Evolutionary conservation across 1,284 basidiomycete genomes (phyloP).

Genomic region (Coriolopsis trogii): DNA sequence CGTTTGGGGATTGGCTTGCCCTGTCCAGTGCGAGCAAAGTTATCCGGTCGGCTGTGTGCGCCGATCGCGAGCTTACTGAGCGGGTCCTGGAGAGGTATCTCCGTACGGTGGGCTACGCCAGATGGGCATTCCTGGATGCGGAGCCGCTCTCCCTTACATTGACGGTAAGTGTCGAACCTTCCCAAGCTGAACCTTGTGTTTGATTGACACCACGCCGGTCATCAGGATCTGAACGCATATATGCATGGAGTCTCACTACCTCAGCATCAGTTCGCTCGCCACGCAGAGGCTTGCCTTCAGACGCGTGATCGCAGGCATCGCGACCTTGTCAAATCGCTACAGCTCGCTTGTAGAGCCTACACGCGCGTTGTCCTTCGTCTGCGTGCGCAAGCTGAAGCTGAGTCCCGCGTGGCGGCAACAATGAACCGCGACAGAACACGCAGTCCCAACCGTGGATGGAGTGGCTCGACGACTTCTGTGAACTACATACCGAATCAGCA

Average conservation of each 20-base stretch:
- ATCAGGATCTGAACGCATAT: slow-evolving; percentile 75
- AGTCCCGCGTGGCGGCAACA: slow-evolving; percentile 39
- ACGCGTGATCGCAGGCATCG: slow-evolving; percentile 38
- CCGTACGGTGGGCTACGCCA: slow-evolving; percentile 65
- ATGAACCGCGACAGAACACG: slow-evolving; percentile 10
- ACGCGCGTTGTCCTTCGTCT: slow-evolving; percentile 74
- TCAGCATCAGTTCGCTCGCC: slow-evolving; percentile 65
- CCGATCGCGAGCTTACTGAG: slow-evolving; percentile 57
- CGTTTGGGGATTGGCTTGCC: slow-evolving; percentile 69
- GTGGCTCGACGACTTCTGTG: slow-evolving; percentile 18
- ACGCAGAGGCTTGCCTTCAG: slow-evolving; percentile 58
- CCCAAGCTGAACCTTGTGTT: too few species aligned
- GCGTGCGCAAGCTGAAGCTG: slow-evolving; percentile 70
- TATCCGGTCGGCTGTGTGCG: slow-evolving; percentile 51
- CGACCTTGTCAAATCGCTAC: slow-evolving; percentile 49
- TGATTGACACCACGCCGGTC: background rate
- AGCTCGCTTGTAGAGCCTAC: slow-evolving; percentile 56
- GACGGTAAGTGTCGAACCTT: slow-evolving; percentile 52
- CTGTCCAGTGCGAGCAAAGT: slow-evolving; percentile 58
- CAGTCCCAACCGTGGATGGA: slow-evolving; percentile 13
- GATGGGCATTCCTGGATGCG: slow-evolving; percentile 60
- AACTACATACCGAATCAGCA: slow-evolving; percentile 15
- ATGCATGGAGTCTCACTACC: slow-evolving; percentile 78
- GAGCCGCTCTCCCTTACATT: slow-evolving; percentile 65
- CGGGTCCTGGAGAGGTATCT: slow-evolving; percentile 67